A percentile compares a stretch with the other conserved stretches of the same genome.
phyloP scores from a whole-genome alignment of 2,329 filamentous ascomycete species.

The Remersonia thermophila region DNA sequence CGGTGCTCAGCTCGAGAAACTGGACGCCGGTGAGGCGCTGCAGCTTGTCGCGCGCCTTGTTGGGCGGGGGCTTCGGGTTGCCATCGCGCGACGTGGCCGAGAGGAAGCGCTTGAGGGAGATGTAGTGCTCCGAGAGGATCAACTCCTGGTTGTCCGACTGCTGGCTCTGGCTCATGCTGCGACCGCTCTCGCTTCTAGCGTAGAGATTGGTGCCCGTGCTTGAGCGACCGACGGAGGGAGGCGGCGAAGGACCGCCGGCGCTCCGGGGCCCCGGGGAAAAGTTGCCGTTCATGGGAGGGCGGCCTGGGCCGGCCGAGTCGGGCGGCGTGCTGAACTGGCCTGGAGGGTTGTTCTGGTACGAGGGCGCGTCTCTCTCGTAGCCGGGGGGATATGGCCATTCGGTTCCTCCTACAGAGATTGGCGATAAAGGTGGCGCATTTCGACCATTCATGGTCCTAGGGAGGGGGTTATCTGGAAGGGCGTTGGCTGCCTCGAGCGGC shows the following conservation, averaged over 20 bases:
- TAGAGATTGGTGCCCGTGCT: slow-evolving; percentile 67
- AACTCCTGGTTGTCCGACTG: slow-evolving; percentile 48
- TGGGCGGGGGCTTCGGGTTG: slow-evolving; percentile 60
- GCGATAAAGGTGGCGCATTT: slow-evolving; percentile 61
- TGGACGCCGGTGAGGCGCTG: slow-evolving; percentile 80
- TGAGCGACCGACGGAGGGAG: slow-evolving; percentile 74
- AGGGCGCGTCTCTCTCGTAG: slow-evolving; percentile 38
- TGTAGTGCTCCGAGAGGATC: slow-evolving; percentile 68
- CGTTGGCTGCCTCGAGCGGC: slow-evolving; percentile 15
- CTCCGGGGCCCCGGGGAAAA: slow-evolving; percentile 43
- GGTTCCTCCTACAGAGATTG: slow-evolving; percentile 70
- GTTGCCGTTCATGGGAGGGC: slow-evolving; percentile 43
- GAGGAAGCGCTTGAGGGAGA: slow-evolving; percentile 65
- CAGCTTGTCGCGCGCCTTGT: slow-evolving; percentile 89
- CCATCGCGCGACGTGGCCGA: slow-evolving; percentile 60
- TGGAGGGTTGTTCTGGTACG: slow-evolving; percentile 30
- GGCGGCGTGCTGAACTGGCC: slow-evolving; percentile 57
- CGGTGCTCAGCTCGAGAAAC: slow-evolving; percentile 94
- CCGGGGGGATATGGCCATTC: slow-evolving; percentile 65
- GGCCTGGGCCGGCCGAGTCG: slow-evolving; percentile 50
- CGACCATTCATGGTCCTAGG: slow-evolving; percentile 52
- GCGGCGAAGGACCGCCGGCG: slow-evolving; percentile 62
- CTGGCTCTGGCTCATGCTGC: slow-evolving; percentile 44
- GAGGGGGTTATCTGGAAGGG: slow-evolving; percentile 10
- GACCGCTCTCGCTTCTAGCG: slow-evolving; percentile 52